Base-by-base conservation (phyloP, 116 monocot genomes). In the Cymodocea nodosa region DNA sequence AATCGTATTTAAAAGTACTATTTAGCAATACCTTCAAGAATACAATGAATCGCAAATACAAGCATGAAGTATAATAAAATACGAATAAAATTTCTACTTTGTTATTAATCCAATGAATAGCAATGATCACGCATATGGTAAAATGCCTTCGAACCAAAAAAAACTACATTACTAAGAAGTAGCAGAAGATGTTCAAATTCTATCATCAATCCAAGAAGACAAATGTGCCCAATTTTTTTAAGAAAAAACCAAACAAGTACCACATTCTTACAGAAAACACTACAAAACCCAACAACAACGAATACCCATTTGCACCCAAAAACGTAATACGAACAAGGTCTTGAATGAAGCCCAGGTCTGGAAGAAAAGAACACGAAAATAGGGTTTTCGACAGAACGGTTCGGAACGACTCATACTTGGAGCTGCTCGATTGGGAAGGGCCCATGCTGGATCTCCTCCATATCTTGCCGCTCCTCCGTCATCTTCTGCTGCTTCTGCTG, bases 391-490 rank as follows among this genome's bases (percentile, higher is more conserved):
- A 53, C 7, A 23, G 35, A n/a, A 35, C 20, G 12, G 4, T 16
- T 3, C 3, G 12, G 19, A 67, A 24, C 6, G 56, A 0, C n/a
- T 23, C 19, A 58, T 62, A 94, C 94, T 87, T 90, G 90, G 18
- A 95, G 87, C 57, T 95, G 87, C 64, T 95, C 90, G 62, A 95
- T 66, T 39, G 95, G 95, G 67, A 83, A 81, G 17, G 95, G 95
- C 5, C 95, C 95, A 60, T 90, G 90, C 71, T 87, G 90, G 67
- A 73, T 60, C 35, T 87, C 95, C 61, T 81, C 89, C 63, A 75
- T 72, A 62, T 81, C 76, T 48, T 81, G 79, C 64, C 77, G 74
- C 50, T 82, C 85, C 64, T 62, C 83, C 76, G 65, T 50, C 64
- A 74, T 82, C 62, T 75, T 81, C 80, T 84, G 76, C 72, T 78